Base-by-base conservation (phyloP, 345 rosid species). In the Toxicodendron radicans region DNA sequence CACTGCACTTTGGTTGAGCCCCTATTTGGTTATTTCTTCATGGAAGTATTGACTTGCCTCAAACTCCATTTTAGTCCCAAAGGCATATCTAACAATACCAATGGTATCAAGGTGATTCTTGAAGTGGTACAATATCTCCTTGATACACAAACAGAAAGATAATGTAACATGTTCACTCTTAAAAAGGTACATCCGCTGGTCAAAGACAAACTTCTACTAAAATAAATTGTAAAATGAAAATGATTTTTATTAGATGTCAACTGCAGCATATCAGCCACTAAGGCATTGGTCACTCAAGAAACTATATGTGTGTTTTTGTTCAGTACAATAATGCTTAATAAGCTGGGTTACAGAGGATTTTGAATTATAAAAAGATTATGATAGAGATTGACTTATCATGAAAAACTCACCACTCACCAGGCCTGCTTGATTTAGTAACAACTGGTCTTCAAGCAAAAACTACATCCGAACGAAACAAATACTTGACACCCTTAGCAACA, bases 401-500 rank as follows among this genome's bases (percentile, higher is more conserved):
- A n/a, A 35, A 63, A 54, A 72, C 78, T 72, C 51, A 57, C 76
- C 41, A 72, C 78, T 72, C 51, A 57, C 76, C 41, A 51, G 43
- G 48, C 71, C 64, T 62, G 71, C 53, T 71, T 27, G 59, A 27
- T 33, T 43, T 64, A 61, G 58, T 8, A 43, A 66, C 4, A 6
- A 13, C 46, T 46, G 20, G 56, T 64, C 65, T 69, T 89, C 86
- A 90, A 73, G 97, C 98, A 86, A 95, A 95, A 82, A 82, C 91
- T 21, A 93, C 98, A 79, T 93, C 99, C 32, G 97, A 93, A 58
- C 97, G 92, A 75, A 93, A 86, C 60, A 95, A 88, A 76, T 93
- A 95, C 86, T 95, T 93, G 75, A 87, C 83, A 1, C 99, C 98
- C 71, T 87, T 89, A 3, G 87, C 70, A 45, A 93, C 95, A 59